Conservation (phyloP, 768 basidiomycete species). For the Termitomyces sp. region DNA sequence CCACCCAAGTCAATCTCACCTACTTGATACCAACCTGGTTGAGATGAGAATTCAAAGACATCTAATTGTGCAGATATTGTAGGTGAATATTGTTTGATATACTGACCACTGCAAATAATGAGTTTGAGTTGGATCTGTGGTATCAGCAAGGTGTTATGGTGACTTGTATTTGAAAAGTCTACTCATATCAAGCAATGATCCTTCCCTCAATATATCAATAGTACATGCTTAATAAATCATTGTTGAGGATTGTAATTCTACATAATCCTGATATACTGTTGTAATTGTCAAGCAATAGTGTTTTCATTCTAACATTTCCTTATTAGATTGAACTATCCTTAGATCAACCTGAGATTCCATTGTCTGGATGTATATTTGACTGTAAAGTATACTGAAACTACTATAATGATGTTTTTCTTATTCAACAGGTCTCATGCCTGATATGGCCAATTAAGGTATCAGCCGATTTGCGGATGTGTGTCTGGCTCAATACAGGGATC, state of each 20-base stretch:
- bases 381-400: too few relatives aligned
- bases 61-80: too few relatives aligned
- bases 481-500: too few relatives aligned
- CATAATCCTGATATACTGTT: background rate
- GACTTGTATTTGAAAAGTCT: background rate
- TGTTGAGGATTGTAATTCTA: background rate
- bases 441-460: background rate
- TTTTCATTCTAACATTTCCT: background rate
- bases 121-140: background rate
- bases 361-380: background rate
- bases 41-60: background rate
- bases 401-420: background rate
- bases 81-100: background rate
- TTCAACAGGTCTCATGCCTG: background rate
- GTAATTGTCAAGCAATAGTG: background rate
- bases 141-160: background rate
- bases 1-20: too few relatives aligned
- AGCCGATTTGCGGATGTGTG: too few relatives aligned
- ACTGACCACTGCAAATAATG: background rate
- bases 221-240: background rate
- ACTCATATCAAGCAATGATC: background rate
- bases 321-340: background rate
- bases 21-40: too few relatives aligned
- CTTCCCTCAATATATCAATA: background rate
- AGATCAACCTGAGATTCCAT: too few relatives aligned